A percentile compares a stretch with the other conserved stretches of the same genome.
Conservation (phyloP, 2,329 filamentous ascomycete genomes). For the Fusarium sacchari region DNA sequence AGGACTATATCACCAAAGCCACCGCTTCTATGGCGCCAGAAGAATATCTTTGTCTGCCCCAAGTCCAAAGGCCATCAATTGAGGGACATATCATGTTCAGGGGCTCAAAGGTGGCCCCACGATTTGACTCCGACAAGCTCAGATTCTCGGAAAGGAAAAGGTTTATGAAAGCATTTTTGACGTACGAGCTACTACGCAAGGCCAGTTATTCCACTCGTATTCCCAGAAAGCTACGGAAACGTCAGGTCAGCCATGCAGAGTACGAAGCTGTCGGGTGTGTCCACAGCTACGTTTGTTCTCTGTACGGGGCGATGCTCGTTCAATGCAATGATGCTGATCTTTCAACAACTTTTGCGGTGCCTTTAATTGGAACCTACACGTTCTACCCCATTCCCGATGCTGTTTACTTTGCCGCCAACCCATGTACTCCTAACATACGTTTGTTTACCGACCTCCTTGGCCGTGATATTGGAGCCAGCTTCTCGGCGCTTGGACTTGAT, state of each 20-base stretch:
- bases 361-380: background rate
- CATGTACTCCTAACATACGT: too few relatives aligned
- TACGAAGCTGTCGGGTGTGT: constrained; percentile 11
- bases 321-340: constrained; percentile 8
- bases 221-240: background rate
- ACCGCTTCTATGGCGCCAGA: constrained; percentile 10
- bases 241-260: fast-evolving
- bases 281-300: constrained; percentile 1
- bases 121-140: constrained; percentile 6
- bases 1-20: constrained; percentile 33
- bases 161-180: constrained; percentile 15
- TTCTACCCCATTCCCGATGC: background rate
- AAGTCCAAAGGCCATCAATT: background rate
- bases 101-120: background rate
- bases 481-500: background rate
- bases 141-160: background rate
- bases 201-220: background rate
- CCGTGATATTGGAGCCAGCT: background rate
- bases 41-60: constrained; percentile 19
- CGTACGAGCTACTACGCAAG: constrained; percentile 10
- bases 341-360: background rate
- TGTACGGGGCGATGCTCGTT: constrained; percentile 18
- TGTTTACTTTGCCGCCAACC: too few relatives aligned
- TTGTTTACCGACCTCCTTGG: too few relatives aligned
- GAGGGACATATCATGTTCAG: constrained; percentile 7